A percentile compares a stretch with the other conserved stretches of the same genome.
Conservation (phyloP, 164 flowering plant species). For the Chimonanthus praecox region DNA sequence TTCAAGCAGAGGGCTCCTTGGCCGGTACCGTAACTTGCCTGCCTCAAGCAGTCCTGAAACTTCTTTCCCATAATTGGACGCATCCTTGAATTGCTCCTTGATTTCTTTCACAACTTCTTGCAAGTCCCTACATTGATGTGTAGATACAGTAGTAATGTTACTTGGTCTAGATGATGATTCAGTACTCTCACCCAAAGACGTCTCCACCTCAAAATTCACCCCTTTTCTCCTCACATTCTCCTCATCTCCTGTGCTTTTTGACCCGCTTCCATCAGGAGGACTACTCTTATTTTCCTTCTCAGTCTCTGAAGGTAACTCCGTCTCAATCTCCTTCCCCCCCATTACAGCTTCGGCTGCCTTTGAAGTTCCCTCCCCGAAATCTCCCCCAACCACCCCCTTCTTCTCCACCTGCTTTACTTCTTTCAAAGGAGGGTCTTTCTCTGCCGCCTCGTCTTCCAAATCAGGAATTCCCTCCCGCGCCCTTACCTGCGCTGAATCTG, state of each 20-base stretch:
- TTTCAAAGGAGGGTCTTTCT: conserved; percentile 26
- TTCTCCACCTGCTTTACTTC: conserved; percentile 23
- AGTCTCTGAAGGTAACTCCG: conserved; percentile 10
- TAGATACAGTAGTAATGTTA: conserved; percentile 44
- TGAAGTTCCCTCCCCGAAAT: conserved; percentile 38
- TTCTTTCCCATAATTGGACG: conserved; percentile 68
- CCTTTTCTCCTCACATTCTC: conserved; percentile 33
- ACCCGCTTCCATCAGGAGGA: conserved; percentile 26
- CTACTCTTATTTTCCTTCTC: conserved; percentile 28
- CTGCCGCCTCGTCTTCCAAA: conserved; percentile 76
- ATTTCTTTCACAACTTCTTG: conserved; percentile 77
- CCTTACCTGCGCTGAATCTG: conserved; percentile 84
- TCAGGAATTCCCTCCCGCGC: conserved; percentile 95
- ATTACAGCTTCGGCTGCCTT: conserved; percentile 22
- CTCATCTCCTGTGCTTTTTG: conserved; percentile 32
- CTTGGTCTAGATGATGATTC: conserved; percentile 25
- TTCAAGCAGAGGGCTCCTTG: conserved; percentile 38
- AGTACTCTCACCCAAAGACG: not conserved
- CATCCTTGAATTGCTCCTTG: conserved; percentile 66
- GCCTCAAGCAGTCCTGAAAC: conserved; percentile 79
- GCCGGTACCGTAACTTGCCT: conserved; percentile 67
- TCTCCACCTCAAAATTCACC: conserved; percentile 14
- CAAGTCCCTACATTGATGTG: conserved; percentile 59
- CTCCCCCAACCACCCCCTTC: conserved; percentile 19
- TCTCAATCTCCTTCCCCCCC: not conserved